Base-by-base conservation (phyloP, 352 stramenopile species). In the Peronospora farinosa region DNA sequence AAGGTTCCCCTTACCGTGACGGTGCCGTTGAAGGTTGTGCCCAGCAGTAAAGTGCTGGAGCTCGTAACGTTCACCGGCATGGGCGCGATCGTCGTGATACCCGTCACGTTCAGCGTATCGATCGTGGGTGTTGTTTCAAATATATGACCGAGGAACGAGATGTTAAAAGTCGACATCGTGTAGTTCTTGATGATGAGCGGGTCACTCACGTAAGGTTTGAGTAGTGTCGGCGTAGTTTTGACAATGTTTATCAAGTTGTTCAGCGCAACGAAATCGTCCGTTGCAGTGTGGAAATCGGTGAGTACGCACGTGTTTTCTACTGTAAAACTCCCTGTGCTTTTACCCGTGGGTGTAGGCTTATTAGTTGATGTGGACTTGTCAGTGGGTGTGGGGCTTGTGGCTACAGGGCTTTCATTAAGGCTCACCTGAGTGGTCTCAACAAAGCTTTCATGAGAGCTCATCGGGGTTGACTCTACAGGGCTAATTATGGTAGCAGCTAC, bases 71-170 rank as follows among this genome's bases (percentile, higher is more conserved):
- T 81, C 17, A 86, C 40, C 9, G 57, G 40, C 37, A 69, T 51
- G 2, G 72, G 72, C 12, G 63, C 32, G 35, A 86, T 60, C 16
- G 54, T 74, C 46, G 61, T 70, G 39, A 82, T 65, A 28, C 74
- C 74, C n/a, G 50, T 55, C 40, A 72, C 55, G 39, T 66, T 76
- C 15, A 84, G 43, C 53, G 45, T 61, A 52, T 79, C 53, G 61
- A 86, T 72, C 25, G 69, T 72, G 9, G 72, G 72, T 15, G 69
- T 84, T 15, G 45, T 31, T 40, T 51, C 13, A 46, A 80, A 55
- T n/a, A 46, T 63, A 40, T 78, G 76, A 57, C 72, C 72, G 3
- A 84, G 65, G 44, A 81, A 58, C 33, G 62, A 72, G 46, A 78
- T 60, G 25, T 71, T 67, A 37, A 75, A 53, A n/a, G 59, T 39